A percentile compares a stretch with the other conserved stretches of the same genome.
These are phyloP conservation scores for Eutypa lata DNA, from an alignment of 2,329 filamentous ascomycete genomes.

Conservation along the genomic window DNA sequence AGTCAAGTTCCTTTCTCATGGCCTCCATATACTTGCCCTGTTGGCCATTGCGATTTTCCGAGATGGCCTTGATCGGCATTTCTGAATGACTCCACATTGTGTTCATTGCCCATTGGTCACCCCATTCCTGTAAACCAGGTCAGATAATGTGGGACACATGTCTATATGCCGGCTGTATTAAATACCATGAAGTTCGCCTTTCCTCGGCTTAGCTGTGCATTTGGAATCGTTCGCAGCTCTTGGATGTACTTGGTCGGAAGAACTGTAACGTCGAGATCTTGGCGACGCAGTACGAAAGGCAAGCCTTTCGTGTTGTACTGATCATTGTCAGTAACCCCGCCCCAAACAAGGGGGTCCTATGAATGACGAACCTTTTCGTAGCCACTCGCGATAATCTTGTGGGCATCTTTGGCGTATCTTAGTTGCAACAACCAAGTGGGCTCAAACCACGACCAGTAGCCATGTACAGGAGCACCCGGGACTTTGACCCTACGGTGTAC, in stretches of 20 bases:
- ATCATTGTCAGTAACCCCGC: too few relatives aligned
- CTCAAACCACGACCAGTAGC: conserved; percentile 3
- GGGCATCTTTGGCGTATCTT: conserved; percentile 1
- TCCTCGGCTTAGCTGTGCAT: conserved; percentile 1
- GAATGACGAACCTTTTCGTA: neutral
- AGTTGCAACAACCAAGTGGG: conserved; percentile 1
- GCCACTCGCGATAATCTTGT: conserved; percentile 2
- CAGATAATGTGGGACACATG: too few relatives aligned
- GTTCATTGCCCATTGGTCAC: conserved; percentile 3
- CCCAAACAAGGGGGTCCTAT: neutral
- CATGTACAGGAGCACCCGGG: neutral
- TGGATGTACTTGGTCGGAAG: conserved; percentile 1
- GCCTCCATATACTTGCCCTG: neutral
- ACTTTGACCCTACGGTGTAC: neutral
- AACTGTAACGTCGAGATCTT: conserved; percentile 1
- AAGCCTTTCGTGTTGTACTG: conserved; percentile 1
- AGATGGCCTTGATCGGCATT: conserved; percentile 1
- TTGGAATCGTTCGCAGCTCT: conserved; percentile 2
- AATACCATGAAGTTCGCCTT: conserved; percentile 2
- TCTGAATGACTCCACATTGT: conserved; percentile 4
- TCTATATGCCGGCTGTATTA: too few relatives aligned
- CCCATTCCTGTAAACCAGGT: conserved; percentile 1
- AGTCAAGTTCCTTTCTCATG: conserved; percentile 1
- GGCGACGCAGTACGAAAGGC: conserved; percentile 1
- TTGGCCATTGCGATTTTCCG: neutral